phyloP scores from a whole-genome alignment of 129 eudicot species.

The Centrapalus pauciflorus region DNA sequence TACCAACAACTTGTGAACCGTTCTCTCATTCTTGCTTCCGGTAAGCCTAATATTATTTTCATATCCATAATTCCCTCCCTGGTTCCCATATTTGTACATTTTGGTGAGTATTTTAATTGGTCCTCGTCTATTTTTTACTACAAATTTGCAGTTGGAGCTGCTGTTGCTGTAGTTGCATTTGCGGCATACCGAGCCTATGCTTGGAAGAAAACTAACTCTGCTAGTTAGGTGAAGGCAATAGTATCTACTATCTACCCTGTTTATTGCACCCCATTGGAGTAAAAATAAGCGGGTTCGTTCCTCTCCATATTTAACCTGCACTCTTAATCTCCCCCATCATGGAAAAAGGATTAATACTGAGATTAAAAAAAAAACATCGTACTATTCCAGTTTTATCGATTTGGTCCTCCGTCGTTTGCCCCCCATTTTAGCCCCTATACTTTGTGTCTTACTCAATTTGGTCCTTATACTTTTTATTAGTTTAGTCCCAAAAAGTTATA shows the following conservation, averaged over 20 bases:
- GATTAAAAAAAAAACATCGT: no score
- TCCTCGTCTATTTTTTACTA: not conserved
- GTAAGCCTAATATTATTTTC: constrained; percentile 22
- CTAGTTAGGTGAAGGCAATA: constrained; percentile 35
- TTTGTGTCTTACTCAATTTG: no score
- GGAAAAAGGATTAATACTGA: constrained; percentile 13
- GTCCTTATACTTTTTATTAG: no score
- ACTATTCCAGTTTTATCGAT: no score
- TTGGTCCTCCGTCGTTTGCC: no score
- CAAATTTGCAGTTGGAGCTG: constrained; percentile 69
- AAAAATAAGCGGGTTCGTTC: constrained; percentile 17
- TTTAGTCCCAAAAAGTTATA: no score
- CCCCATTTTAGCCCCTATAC: no score
- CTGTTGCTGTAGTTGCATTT: constrained; percentile 61
- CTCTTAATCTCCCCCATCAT: constrained; percentile 1
- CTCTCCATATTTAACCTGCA: not conserved
- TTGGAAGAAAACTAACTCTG: constrained; percentile 43
- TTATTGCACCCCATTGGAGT: constrained; percentile 11
- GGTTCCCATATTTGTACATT: not conserved
- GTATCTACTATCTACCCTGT: constrained; percentile 11
- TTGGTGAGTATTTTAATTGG: not conserved
- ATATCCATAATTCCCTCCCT: not conserved
- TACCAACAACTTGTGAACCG: constrained; percentile 52
- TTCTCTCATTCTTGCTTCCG: constrained; percentile 61
- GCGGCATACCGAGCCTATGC: constrained; percentile 72